Evolutionary conservation across 768 basidiomycete genomes (phyloP).

Genomic region (Scleroderma bovista): DNA sequence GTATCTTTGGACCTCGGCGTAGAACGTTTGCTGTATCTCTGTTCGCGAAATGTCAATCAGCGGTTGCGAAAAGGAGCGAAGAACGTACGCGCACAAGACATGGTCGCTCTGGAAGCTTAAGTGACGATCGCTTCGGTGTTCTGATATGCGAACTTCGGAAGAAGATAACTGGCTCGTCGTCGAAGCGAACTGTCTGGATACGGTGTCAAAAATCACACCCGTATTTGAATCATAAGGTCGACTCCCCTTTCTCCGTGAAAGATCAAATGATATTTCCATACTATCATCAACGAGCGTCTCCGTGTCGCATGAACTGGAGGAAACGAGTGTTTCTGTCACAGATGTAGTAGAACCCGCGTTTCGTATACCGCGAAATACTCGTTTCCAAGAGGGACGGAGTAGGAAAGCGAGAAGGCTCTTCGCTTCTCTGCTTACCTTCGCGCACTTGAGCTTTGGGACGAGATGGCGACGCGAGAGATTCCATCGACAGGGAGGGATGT

Average conservation of each 20-base stretch:
- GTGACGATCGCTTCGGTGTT: slow-evolving; percentile 7
- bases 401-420: slow-evolving; percentile 16
- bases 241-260: slow-evolving; percentile 14
- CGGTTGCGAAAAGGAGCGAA: not conserved
- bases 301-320: slow-evolving; percentile 8
- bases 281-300: slow-evolving; percentile 2
- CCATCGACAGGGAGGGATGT: slow-evolving; percentile 7
- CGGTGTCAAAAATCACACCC: not conserved
- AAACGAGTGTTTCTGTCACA: not conserved
- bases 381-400: slow-evolving; percentile 21
- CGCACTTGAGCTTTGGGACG: slow-evolving; percentile 7
- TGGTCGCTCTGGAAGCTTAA: slow-evolving; percentile 18
- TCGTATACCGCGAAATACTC: slow-evolving; percentile 4
- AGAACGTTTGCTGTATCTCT: slow-evolving; percentile 10
- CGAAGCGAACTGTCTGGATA: slow-evolving; percentile 21
- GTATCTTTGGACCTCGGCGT: not conserved
- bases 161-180: slow-evolving; percentile 21
- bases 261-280: slow-evolving; percentile 3
- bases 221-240: not conserved
- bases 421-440: slow-evolving; percentile 13
- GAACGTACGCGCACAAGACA: slow-evolving; percentile 23
- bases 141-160: slow-evolving; percentile 15
- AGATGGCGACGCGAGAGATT: slow-evolving; percentile 7
- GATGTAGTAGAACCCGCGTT: not conserved
- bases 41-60: slow-evolving; percentile 1